Evolutionary conservation across 352 stramenopile species (phyloP).

Genomic region (Phytophthora pinifolia): DNA sequence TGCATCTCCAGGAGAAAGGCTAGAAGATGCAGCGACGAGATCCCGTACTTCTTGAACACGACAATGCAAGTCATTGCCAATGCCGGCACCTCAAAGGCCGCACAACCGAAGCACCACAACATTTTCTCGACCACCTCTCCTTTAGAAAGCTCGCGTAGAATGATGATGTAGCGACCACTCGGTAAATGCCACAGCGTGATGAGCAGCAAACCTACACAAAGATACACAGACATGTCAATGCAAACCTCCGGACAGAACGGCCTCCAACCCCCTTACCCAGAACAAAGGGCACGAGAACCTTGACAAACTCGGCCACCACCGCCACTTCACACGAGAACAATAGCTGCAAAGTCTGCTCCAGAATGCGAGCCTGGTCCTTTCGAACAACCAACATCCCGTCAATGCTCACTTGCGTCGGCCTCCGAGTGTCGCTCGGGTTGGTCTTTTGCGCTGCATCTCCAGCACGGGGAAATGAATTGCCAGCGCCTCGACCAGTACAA

Average conservation of each 20-base stretch:
- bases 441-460: conserved; percentile 1
- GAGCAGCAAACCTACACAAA: conserved; percentile 21
- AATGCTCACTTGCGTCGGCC: conserved; percentile 25
- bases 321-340: conserved; percentile 40
- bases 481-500: conserved; percentile 1
- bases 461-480: not conserved
- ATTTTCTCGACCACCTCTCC: conserved; percentile 7
- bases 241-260: not conserved
- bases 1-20: conserved; percentile 44
- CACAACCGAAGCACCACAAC: conserved; percentile 13
- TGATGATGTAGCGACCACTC: conserved; percentile 29
- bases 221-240: conserved; percentile 8
- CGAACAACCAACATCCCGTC: conserved; percentile 26
- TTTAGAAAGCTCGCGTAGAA: conserved; percentile 12
- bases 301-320: conserved; percentile 38
- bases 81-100: conserved; percentile 13
- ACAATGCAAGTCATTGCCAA: conserved; percentile 16
- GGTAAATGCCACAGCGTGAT: conserved; percentile 27
- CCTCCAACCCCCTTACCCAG: conserved; percentile 12
- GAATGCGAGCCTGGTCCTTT: conserved; percentile 35
- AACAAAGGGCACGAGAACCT: conserved; percentile 33
- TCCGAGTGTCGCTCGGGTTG: not conserved
- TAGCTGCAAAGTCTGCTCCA: conserved; percentile 34
- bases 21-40: conserved; percentile 29
- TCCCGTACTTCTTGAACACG: conserved; percentile 31